Evolutionary conservation across 2,329 filamentous ascomycete species (phyloP).

Genomic region (Fusarium sp.): DNA sequence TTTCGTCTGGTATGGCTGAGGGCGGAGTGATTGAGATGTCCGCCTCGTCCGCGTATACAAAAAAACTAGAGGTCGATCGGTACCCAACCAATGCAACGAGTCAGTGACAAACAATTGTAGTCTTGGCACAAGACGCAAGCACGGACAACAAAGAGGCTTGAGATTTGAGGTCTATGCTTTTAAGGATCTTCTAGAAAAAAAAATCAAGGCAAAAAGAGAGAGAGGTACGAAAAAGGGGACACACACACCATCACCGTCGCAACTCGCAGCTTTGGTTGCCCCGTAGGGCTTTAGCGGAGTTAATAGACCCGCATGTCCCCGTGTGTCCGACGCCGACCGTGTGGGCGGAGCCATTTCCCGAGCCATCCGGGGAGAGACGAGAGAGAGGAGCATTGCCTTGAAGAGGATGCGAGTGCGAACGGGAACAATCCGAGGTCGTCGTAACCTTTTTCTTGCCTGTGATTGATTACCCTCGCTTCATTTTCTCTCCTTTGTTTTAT

Average conservation of each 20-base stretch:
- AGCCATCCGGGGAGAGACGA: constrained; percentile 4
- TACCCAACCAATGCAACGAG: background rate
- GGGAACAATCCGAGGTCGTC: background rate
- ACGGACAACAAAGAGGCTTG: background rate
- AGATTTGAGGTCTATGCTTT: background rate
- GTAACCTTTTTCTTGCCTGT: background rate
- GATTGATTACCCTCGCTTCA: background rate
- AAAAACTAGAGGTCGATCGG: background rate
- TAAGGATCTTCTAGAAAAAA: background rate
- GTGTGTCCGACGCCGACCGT: background rate
- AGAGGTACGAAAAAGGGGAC: background rate
- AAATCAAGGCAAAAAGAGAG: background rate
- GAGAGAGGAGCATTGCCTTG: background rate
- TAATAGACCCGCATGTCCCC: constrained; percentile 8
- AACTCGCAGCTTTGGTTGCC: background rate
- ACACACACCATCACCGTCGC: background rate
- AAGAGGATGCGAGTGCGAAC: background rate
- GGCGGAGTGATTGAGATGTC: background rate
- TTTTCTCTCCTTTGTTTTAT: background rate
- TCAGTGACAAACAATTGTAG: background rate
- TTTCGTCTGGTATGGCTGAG: background rate
- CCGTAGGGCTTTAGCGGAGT: constrained; percentile 25
- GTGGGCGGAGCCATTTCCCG: background rate
- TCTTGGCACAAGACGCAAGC: background rate
- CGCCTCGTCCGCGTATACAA: background rate